Base-by-base conservation (phyloP, 1,284 basidiomycete species). In the Pisolithus thermaeus region DNA sequence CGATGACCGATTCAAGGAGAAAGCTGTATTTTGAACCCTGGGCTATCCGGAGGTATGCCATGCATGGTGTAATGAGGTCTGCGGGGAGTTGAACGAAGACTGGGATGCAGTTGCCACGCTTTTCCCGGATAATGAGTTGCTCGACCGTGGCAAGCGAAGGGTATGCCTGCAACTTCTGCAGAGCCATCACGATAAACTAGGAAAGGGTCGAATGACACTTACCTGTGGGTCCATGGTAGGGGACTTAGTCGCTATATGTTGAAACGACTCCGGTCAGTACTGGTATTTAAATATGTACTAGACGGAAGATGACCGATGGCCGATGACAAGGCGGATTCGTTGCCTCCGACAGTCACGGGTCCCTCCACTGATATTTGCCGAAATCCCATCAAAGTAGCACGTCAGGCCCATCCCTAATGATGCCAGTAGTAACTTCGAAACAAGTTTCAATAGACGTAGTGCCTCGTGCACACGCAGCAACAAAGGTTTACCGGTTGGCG, bases 61-160 rank as follows among this genome's bases (percentile, higher is more conserved):
- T 91, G 63, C 96, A 96, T 67, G 97, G 97, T 12, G 97, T 99
- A 55, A 99, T 79, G 53, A 98, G 83, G 69, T 99, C 97, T 51
- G 94, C 94, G 23, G 97, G 93, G 7, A 99, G 78, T 60, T 95
- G 87, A 52, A 95, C 80, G 70, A 86, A 99, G 58, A 99, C 82
- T 16, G 96, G 96, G 39, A 99, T 82, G 63, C 89, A 93, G 66
- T 96, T 96, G 65, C 94, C 93, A 51, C 72, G 75, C 69, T 90
- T 87, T 68, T 91, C 85, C 45, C 80, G 76, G 52, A 89, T 72
- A 54, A 92, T 83, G 57, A 90, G 76, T 55, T 78, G 77, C 68
- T 91, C 86, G 50, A 92, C 77, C 20, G 74, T 76, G 8, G 78
- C 75, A 30, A 90, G 74, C n/a, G 88, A 72, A 11, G 89, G 89